Conservation (phyloP, 331 rosid genomes). For the Pyracantha coccinea region DNA sequence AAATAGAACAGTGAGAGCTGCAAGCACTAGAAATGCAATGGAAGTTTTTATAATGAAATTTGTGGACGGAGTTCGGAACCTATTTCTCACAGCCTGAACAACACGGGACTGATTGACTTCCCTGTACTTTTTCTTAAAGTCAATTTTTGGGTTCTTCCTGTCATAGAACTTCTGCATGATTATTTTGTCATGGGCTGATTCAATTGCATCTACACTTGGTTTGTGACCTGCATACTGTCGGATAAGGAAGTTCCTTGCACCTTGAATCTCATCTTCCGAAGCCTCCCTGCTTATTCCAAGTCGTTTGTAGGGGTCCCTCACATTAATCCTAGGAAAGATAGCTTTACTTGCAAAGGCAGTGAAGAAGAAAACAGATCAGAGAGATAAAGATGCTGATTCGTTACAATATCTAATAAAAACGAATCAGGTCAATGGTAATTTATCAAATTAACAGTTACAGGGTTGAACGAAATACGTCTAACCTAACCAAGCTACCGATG, state of each 20-base stretch:
- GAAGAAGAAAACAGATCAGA: conserved; percentile 3
- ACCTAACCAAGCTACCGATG: neutral
- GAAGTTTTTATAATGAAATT: conserved; percentile 72
- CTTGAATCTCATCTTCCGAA: conserved; percentile 93
- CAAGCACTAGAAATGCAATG: conserved; percentile 57
- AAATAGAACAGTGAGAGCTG: conserved; percentile 62
- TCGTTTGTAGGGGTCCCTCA: conserved; percentile 85
- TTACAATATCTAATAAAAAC: neutral
- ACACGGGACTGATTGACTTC: conserved; percentile 69
- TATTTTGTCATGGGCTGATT: conserved; percentile 91
- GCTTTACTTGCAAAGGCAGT: conserved; percentile 50
- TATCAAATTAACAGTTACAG: neutral
- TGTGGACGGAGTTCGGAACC: conserved; percentile 77
- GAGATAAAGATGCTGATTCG: neutral
- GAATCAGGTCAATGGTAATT: neutral
- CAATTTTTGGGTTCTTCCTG: conserved; percentile 78
- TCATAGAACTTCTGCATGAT: conserved; percentile 74
- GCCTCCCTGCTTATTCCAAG: conserved; percentile 96
- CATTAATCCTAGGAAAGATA: conserved; percentile 83
- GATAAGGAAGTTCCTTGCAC: conserved; percentile 85
- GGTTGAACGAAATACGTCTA: neutral
- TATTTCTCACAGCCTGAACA: conserved; percentile 63
- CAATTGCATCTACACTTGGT: conserved; percentile 90
- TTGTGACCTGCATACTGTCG: conserved; percentile 77
- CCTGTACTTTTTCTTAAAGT: conserved; percentile 70